Percentiles rank a stretch among this genome's conserved stretches.
Evolutionary conservation across 768 basidiomycete species (phyloP).

Genomic region (Candolleomyces efflorescens): DNA sequence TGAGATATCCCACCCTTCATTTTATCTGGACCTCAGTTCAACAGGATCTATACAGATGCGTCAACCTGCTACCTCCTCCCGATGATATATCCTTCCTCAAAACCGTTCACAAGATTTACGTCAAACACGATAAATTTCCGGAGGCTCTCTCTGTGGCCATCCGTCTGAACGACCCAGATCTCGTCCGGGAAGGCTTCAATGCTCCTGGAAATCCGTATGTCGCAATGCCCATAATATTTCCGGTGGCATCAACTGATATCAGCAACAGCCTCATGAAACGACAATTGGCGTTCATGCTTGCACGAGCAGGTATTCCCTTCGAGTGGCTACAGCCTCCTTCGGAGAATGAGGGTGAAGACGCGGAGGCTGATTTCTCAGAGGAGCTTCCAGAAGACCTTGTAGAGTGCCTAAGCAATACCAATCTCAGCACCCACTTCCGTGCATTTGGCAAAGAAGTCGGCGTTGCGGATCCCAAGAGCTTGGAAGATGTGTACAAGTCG

Average conservation of each 20-base stretch:
- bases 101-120: slow-evolving; percentile 86
- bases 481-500: slow-evolving; percentile 97
- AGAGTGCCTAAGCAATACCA: slow-evolving; percentile 83
- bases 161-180: slow-evolving; percentile 71
- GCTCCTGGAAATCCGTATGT: slow-evolving; percentile 85
- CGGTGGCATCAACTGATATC: not conserved
- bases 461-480: slow-evolving; percentile 81
- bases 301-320: slow-evolving; percentile 85
- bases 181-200: slow-evolving; percentile 85
- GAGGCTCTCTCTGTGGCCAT: slow-evolving; percentile 88
- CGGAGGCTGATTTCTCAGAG: slow-evolving; percentile 50
- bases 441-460: slow-evolving; percentile 93
- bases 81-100: slow-evolving; percentile 88
- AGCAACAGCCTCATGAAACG: slow-evolving; percentile 76
- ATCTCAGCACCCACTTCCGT: slow-evolving; percentile 79
- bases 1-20: slow-evolving; percentile 18
- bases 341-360: slow-evolving; percentile 31
- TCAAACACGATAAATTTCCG: slow-evolving; percentile 81
- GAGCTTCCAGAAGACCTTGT: slow-evolving; percentile 78
- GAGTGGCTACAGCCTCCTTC: slow-evolving; percentile 77
- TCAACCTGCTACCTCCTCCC: slow-evolving; percentile 85
- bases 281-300: slow-evolving; percentile 91
- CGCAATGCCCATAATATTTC: not conserved
- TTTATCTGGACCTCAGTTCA: too few relatives aligned
- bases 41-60: slow-evolving; percentile 39